Conservation (phyloP, 306 rosid species). For the Luffa acutangula region DNA sequence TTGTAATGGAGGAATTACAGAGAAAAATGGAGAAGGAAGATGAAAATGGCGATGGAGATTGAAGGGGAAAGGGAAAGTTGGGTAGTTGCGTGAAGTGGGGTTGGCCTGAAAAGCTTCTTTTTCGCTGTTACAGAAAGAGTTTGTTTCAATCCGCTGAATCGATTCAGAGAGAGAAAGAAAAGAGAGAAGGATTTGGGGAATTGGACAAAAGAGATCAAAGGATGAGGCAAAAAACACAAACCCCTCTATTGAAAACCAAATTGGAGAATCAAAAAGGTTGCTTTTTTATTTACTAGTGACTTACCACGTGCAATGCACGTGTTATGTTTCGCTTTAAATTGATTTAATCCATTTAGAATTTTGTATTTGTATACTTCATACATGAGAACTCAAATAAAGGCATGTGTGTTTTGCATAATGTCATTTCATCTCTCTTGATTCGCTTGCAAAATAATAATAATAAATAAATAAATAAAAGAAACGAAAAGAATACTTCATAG, state of each 20-base stretch:
- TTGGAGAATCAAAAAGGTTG: background rate
- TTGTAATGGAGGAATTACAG: background rate
- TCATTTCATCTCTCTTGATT: too few relatives aligned
- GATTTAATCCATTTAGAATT: too few relatives aligned
- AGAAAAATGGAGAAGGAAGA: background rate
- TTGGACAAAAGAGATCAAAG: background rate
- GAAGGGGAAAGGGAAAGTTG: background rate
- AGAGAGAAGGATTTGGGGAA: background rate
- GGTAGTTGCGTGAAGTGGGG: background rate
- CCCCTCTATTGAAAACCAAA: background rate
- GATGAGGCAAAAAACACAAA: background rate
- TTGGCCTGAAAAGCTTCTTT: background rate
- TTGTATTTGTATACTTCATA: too few relatives aligned
- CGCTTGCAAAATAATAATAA: too few relatives aligned
- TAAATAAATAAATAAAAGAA: too few relatives aligned
- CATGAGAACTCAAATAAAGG: too few relatives aligned
- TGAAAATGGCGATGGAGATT: background rate
- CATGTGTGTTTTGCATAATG: too few relatives aligned
- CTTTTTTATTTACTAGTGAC: too few relatives aligned
- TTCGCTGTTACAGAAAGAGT: background rate
- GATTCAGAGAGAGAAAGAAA: background rate
- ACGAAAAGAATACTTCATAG: too few relatives aligned
- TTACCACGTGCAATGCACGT: too few relatives aligned
- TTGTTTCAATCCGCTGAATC: constrained; percentile 5
- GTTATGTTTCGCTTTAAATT: too few relatives aligned